phyloP scores from a whole-genome alignment of 139 green algal species.

The Chlorella sorokiniana region DNA sequence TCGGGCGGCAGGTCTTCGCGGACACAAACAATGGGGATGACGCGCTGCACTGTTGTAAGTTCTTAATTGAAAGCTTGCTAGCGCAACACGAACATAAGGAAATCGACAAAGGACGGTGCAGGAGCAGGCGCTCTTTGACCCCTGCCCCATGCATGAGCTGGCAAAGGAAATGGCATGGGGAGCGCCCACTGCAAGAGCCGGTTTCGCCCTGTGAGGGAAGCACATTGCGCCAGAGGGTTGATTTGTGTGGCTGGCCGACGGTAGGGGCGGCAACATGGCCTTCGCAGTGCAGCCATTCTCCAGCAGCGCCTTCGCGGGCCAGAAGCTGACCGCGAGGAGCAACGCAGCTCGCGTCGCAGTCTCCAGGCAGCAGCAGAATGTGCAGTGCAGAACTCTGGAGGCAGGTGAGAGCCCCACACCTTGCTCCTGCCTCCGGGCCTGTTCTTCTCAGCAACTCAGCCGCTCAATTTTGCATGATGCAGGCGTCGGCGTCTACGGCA shows the following conservation, averaged over 20 bases:
- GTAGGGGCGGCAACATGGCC: neutral
- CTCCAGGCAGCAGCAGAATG: neutral
- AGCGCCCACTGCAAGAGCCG: too few species aligned
- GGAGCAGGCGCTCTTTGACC: too few species aligned
- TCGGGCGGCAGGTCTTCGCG: too few species aligned
- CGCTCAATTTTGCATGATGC: neutral
- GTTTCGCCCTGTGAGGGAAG: too few species aligned
- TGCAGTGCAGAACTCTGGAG: slow-evolving; percentile 10
- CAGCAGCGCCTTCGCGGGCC: slow-evolving; percentile 8
- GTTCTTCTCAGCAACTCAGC: neutral
- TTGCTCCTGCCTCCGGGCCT: neutral
- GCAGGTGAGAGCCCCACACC: neutral
- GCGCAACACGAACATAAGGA: too few species aligned
- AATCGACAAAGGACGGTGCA: too few species aligned
- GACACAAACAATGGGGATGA: too few species aligned
- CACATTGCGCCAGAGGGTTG: neutral
- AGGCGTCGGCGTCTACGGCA: slow-evolving; percentile 88
- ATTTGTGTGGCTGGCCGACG: neutral
- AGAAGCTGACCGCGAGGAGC: neutral
- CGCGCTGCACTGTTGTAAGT: too few species aligned
- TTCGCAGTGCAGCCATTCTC: neutral
- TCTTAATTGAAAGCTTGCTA: too few species aligned
- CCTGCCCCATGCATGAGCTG: too few species aligned
- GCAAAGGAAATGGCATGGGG: too few species aligned
- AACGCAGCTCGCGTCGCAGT: neutral